Base-by-base conservation (phyloP, 352 stramenopile genomes). In the Globisporangium solare region DNA sequence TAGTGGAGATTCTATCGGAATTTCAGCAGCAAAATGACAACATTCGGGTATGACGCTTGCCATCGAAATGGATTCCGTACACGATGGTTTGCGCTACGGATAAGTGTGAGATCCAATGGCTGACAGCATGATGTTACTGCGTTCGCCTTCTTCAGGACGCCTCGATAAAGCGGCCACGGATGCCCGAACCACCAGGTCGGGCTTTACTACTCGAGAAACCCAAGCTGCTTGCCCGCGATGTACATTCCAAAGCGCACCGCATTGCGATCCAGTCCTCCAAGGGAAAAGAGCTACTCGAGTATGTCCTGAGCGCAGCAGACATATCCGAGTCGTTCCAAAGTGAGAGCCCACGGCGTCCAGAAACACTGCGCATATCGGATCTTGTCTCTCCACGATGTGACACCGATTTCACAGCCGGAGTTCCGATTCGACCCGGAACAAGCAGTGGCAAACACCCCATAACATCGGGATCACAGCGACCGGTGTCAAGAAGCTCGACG, bases 11-110 rank as follows among this genome's bases (percentile, higher is more conserved):
- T 47, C 58, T 93, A 27, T 67, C 73, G 13, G 83, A 93, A 56
- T 93, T 87, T 21, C 83, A 93, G 60, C 77, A 86, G 49, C 75
- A 88, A 54, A 93, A 86, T 40, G 83, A 93, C 55, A 57, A 59
- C 24, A 86, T 93, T 56, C 70, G 83, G n/a, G 83, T 91, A 56
- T 35, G 71, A 42, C 24, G 10, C 24, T 21, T 39, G 22, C 13
- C 17, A 46, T 47, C 21, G 8, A 7, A 18, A 4, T 49, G 6
- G 10, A 0, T 53, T 10, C 7, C 27, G 7, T 8, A 35, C 27
- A 35, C 27, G 27, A 11, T 35, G 5, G 10, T 35, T 10, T 35
- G 27, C 27, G 10, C 7, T 7, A 6, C 10, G 27, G 27, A 35
- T 8, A 7, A 35, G 27, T 31, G n/a, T 35, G 2, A 35, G 27